Evolutionary conservation across 495 filamentous ascomycete species (phyloP), one percentile per base, ranked within the genome.

Genomic region (Hypoxylon perforatum): DNA sequence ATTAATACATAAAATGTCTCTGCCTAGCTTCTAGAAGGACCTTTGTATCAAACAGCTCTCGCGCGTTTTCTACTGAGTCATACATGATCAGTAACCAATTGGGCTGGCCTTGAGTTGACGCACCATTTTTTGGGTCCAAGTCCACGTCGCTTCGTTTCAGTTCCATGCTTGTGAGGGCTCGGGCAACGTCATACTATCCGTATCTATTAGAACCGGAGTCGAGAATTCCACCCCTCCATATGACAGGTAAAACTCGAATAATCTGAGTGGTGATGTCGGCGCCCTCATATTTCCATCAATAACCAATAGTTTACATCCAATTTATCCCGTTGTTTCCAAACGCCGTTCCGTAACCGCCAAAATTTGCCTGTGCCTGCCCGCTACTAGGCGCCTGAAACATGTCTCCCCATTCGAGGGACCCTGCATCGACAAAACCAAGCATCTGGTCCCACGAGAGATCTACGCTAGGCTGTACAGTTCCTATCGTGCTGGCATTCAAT

Each of bases 361-460:
- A 60, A 21, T n/a, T 54, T 19, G 51, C 18, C 23, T 61, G 66
- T 25, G 46, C 15, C 17, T 69, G 66, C 33, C 50, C 55, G 9
- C 45, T 25, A 18, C 22, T 46, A 42, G 65, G 55, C 44, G 45
- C 15, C 5, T 66, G 65, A 59, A 79, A 80, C 70, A 80, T 78
- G 61, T 82, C 79, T 6, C 65, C 61, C 79, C 79, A 82, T 9
- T 80, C 79, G n/a, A 81, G 49, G 18, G 71, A 22, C 10, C 69
- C 63, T 2, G 59, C 51, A 54, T 81, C 80, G 12, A 78, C 52
- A 50, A 73, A 77, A 0, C 70, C 71, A 18, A 81, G 63, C 62
- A 80, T 76, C 54, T 76, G 65, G 70, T 79, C 69, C 73, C 73
- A 73, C 23, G 63, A 51, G 41, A 67, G 33, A n/a, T 61, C 68